A percentile compares a stretch with the other conserved stretches of the same genome.
Evolutionary conservation across 2,329 filamentous ascomycete genomes (phyloP).

Genomic region (Akanthomyces muscarius): DNA sequence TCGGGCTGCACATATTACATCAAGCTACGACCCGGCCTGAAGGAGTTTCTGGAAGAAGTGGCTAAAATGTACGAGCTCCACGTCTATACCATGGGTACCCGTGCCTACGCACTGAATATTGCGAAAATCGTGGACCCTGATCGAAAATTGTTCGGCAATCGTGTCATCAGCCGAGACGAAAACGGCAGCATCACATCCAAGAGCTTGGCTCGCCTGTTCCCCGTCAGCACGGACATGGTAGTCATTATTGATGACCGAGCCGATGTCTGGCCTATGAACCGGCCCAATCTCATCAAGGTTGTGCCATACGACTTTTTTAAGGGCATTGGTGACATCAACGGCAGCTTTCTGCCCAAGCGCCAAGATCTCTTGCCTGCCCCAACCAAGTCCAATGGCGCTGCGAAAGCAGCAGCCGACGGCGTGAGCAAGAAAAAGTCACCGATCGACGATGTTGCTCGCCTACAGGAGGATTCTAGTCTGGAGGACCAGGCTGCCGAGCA

Average conservation of each 20-base stretch:
- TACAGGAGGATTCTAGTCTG: conserved; percentile 66
- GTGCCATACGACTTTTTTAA: conserved; percentile 96
- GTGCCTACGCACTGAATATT: conserved; percentile 91
- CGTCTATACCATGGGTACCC: conserved; percentile 98
- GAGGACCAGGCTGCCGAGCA: conserved; percentile 80
- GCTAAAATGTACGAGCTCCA: conserved; percentile 87
- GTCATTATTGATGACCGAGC: conserved; percentile 97
- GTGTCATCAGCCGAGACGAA: conserved; percentile 94
- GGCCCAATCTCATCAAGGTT: conserved; percentile 90
- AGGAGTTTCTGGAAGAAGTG: conserved; percentile 73
- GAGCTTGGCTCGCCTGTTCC: conserved; percentile 85
- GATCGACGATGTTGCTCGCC: conserved; percentile 71
- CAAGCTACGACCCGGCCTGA: conserved; percentile 86
- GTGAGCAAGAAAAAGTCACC: conserved; percentile 38
- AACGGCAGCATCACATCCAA: conserved; percentile 92
- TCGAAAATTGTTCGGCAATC: conserved; percentile 83
- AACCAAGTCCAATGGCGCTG: conserved; percentile 24
- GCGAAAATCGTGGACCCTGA: conserved; percentile 90
- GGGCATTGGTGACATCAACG: conserved; percentile 97
- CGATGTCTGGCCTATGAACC: conserved; percentile 91
- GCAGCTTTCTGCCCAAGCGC: conserved; percentile 86
- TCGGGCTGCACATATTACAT: conserved; percentile 95
- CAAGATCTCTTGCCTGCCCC: conserved; percentile 45
- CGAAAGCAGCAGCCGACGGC: conserved; percentile 11
- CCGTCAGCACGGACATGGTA: conserved; percentile 97